A percentile compares a stretch with the other conserved stretches of the same genome.
Conservation (phyloP, 495 filamentous ascomycete species). For the Penicillium alfredii region DNA sequence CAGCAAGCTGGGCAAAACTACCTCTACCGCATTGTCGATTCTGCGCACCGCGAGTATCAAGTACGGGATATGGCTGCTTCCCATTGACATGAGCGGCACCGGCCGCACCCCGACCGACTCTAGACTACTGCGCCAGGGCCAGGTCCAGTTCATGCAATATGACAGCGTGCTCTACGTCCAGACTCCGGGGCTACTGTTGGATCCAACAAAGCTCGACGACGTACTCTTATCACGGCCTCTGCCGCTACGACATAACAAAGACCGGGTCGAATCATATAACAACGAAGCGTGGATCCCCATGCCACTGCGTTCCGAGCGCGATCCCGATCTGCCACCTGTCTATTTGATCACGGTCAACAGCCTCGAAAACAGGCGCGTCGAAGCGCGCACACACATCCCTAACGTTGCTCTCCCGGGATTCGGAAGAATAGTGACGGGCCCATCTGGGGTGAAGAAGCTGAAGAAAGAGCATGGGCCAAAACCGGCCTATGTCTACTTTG, state of each 20-base stretch:
- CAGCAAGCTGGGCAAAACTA: slow-evolving; percentile 19
- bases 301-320: slow-evolving; percentile 33
- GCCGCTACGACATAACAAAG: slow-evolving; percentile 32
- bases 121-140: slow-evolving; percentile 38
- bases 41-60: slow-evolving; percentile 35
- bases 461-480: slow-evolving; percentile 10
- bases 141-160: slow-evolving; percentile 46
- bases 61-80: slow-evolving; percentile 43
- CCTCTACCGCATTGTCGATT: slow-evolving; percentile 29
- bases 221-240: slow-evolving; percentile 34
- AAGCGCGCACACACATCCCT: slow-evolving; percentile 40
- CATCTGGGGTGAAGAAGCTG: slow-evolving; percentile 12
- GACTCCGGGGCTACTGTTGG: slow-evolving; percentile 36
- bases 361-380: slow-evolving; percentile 28
- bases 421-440: slow-evolving; percentile 28
- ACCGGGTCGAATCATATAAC: slow-evolving; percentile 33
- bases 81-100: slow-evolving; percentile 40
- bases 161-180: slow-evolving; percentile 41
- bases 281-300: slow-evolving; percentile 43
- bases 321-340: slow-evolving; percentile 30
- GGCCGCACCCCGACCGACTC: slow-evolving; percentile 36
- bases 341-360: slow-evolving; percentile 44
- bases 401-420: slow-evolving; percentile 35
- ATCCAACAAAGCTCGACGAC: slow-evolving; percentile 34
- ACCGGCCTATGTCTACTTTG: slow-evolving; percentile 41